Percentiles rank a stretch among this genome's conserved stretches.
These are phyloP conservation scores for Pelargonium australe DNA, from an alignment of 441 rosid genomes.

Conservation along the genomic window DNA sequence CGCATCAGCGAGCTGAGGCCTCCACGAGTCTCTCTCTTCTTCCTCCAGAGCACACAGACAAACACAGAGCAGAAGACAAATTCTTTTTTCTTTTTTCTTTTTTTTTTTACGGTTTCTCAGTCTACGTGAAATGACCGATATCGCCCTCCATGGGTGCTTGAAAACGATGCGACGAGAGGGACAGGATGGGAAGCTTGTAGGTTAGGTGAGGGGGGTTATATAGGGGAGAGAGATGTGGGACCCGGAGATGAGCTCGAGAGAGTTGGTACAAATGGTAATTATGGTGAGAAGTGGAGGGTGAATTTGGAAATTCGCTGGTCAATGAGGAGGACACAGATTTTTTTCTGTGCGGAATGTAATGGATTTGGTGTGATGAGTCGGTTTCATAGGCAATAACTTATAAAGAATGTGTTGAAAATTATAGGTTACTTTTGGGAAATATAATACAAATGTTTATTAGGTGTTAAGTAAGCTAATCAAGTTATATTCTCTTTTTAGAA, in stretches of 20 bases:
- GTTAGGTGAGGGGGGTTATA: background rate
- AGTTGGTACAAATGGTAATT: background rate
- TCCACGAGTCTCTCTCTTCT: slow-evolving; percentile 48
- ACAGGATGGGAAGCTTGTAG: background rate
- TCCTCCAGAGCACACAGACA: background rate
- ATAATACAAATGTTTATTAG: too few relatives aligned
- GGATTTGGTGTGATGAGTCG: too few relatives aligned
- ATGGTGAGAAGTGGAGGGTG: background rate
- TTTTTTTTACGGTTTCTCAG: background rate
- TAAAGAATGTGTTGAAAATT: too few relatives aligned
- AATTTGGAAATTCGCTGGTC: too few relatives aligned
- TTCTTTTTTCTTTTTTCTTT: too few relatives aligned
- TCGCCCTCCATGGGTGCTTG: background rate
- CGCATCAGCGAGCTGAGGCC: slow-evolving; percentile 15
- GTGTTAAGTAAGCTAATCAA: too few relatives aligned
- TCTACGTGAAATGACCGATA: background rate
- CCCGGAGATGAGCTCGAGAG: background rate
- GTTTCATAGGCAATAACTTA: too few relatives aligned
- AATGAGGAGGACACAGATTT: too few relatives aligned
- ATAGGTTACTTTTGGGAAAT: too few relatives aligned
- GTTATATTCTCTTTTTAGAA: too few relatives aligned
- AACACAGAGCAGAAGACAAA: background rate
- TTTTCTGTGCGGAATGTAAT: too few relatives aligned
- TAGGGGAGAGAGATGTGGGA: background rate
- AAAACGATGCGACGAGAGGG: background rate